A percentile compares a stretch with the other conserved stretches of the same genome.
These are phyloP conservation scores for Sclerotinia nivalis DNA, from an alignment of 2,329 filamentous ascomycete genomes.

Conservation along the genomic window DNA sequence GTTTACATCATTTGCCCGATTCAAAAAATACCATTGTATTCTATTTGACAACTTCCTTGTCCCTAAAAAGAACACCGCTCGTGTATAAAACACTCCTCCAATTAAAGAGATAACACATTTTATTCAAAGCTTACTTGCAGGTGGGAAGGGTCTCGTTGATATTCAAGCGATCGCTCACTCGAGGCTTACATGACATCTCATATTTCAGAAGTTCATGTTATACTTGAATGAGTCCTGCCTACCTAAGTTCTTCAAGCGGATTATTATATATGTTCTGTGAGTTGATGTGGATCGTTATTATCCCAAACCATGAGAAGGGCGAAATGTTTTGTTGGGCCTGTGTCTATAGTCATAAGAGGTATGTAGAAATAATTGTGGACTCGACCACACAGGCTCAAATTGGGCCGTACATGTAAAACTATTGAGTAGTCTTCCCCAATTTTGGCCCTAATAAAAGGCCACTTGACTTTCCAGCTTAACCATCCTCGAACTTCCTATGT, in stretches of 20 bases:
- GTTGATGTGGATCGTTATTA: neutral
- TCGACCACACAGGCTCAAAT: neutral
- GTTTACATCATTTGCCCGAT: too few relatives aligned
- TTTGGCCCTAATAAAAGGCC: neutral
- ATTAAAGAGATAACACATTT: neutral
- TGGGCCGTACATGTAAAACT: neutral
- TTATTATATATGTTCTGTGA: neutral
- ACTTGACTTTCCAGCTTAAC: neutral
- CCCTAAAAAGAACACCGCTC: too few relatives aligned
- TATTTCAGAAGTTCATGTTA: neutral
- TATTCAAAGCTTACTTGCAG: neutral
- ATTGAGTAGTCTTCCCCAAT: neutral
- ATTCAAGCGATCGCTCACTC: neutral
- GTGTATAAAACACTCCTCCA: too few relatives aligned
- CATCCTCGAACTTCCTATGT: neutral
- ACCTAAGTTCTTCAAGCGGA: neutral
- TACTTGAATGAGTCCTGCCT: neutral
- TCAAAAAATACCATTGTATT: too few relatives aligned
- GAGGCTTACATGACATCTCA: neutral
- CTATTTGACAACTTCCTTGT: too few relatives aligned
- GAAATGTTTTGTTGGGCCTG: neutral
- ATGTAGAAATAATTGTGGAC: neutral
- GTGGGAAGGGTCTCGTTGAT: neutral
- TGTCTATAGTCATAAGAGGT: neutral
- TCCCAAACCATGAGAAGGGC: neutral